These are phyloP conservation scores for Apiospora saccharicola DNA, from an alignment of 2,329 filamentous ascomycete genomes.

Conservation along the genomic window DNA sequence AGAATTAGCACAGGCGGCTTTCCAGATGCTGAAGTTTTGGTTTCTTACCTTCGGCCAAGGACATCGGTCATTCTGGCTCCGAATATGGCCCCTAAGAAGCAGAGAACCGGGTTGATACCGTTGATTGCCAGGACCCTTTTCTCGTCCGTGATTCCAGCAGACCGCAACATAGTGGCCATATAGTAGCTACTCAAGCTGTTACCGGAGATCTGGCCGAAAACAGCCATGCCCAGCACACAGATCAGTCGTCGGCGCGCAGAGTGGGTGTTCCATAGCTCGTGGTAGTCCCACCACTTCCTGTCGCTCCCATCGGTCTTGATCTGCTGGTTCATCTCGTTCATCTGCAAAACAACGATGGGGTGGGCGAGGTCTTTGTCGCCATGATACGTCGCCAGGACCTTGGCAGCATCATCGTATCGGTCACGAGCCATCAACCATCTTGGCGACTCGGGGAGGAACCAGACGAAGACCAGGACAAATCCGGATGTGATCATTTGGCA, in stretches of 20 bases:
- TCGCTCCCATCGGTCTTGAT: constrained; percentile 58
- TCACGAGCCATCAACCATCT: constrained; percentile 55
- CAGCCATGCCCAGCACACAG: constrained; percentile 58
- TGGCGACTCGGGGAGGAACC: constrained; percentile 56
- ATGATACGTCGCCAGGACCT: constrained; percentile 57
- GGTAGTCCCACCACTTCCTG: constrained; percentile 64
- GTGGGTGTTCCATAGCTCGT: constrained; percentile 58
- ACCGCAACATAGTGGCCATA: constrained; percentile 39
- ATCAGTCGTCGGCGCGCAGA: constrained; percentile 57
- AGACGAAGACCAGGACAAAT: constrained; percentile 51
- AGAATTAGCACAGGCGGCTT: background rate
- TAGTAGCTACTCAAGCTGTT: constrained; percentile 39
- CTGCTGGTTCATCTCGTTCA: constrained; percentile 56
- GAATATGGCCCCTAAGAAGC: constrained; percentile 56
- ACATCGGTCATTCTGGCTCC: constrained; percentile 64
- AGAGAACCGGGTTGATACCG: constrained; percentile 61
- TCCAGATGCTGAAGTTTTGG: too few species aligned
- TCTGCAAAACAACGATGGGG: constrained; percentile 59
- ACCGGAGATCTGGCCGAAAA: constrained; percentile 61
- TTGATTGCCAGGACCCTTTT: constrained; percentile 58
- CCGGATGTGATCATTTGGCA: constrained; percentile 59
- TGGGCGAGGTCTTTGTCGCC: constrained; percentile 55
- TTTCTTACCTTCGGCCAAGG: constrained; percentile 52
- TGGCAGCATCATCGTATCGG: constrained; percentile 47
- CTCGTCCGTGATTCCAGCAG: constrained; percentile 58